Conservation (phyloP, 768 basidiomycete species). For the Russula brevipes region DNA sequence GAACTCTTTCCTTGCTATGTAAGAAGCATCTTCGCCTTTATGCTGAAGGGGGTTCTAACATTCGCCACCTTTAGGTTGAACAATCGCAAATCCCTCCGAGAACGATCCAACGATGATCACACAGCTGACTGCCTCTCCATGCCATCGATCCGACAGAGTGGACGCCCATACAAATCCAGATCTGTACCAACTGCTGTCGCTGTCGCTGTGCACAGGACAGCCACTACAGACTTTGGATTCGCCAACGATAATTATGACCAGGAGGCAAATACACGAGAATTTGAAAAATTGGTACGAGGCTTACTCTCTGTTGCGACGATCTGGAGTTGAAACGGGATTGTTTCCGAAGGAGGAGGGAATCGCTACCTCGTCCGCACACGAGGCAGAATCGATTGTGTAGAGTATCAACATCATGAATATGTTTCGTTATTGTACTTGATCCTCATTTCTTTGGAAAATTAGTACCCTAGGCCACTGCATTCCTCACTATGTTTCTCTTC, state of each 20-base stretch:
- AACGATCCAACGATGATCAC: not conserved
- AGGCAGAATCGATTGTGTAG: not conserved
- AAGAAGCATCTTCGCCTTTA: conserved; percentile 23
- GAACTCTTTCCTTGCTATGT: conserved; percentile 50
- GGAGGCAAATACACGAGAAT: not conserved
- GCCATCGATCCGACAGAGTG: not conserved
- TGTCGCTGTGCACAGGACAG: not conserved
- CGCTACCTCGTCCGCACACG: not conserved
- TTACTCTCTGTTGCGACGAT: not conserved
- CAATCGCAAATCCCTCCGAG: not conserved
- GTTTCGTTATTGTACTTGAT: not conserved
- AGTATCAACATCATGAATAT: not conserved
- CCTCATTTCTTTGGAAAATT: too few species aligned
- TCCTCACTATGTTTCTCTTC: too few species aligned
- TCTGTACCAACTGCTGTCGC: not conserved
- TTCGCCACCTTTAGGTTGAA: conserved; percentile 7
- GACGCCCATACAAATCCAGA: not conserved
- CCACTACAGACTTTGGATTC: not conserved
- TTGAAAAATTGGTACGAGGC: not conserved
- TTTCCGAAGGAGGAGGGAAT: not conserved
- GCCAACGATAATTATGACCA: not conserved
- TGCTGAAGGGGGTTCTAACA: not conserved
- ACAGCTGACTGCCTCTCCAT: not conserved
- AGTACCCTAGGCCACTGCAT: too few species aligned
- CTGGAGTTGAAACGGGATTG: not conserved